A percentile compares a stretch with the other conserved stretches of the same genome.
These are phyloP conservation scores for Nitzschia palea DNA, from an alignment of 108 stramenopile genomes.

Conservation along the genomic window DNA sequence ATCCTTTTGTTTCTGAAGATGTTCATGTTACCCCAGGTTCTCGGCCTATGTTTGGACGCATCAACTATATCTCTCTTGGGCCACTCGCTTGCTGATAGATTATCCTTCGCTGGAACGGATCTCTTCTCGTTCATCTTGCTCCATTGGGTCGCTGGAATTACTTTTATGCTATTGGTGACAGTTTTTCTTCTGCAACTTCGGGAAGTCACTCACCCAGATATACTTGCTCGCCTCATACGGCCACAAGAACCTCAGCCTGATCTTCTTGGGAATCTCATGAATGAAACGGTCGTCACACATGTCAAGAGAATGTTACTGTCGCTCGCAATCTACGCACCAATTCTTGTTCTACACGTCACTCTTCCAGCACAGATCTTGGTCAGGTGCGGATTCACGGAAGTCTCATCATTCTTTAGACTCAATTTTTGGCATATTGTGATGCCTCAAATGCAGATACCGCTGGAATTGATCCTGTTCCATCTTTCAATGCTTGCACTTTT, in stretches of 20 bases:
- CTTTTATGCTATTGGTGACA: constrained; percentile 97
- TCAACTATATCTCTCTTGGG: constrained; percentile 69
- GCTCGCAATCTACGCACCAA: constrained; percentile 63
- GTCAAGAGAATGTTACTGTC: constrained; percentile 83
- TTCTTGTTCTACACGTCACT: constrained; percentile 68
- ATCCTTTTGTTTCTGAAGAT: constrained; percentile 89
- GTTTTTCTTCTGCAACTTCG: constrained; percentile 91
- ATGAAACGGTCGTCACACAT: constrained; percentile 84
- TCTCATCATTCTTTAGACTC: constrained; percentile 59
- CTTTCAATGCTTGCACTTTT: constrained; percentile 87
- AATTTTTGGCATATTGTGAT: constrained; percentile 79
- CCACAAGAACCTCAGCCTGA: constrained; percentile 98
- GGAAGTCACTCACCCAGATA: constrained; percentile 92
- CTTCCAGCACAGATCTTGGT: constrained; percentile 57
- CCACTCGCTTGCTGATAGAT: constrained; percentile 45
- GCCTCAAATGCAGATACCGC: constrained; percentile 89
- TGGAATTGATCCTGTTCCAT: constrained; percentile 91
- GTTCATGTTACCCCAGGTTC: constrained; percentile 71
- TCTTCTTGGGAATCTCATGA: constrained; percentile 89
- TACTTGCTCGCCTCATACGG: constrained; percentile 84
- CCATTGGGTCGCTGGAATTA: constrained; percentile 94
- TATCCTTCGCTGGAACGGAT: constrained; percentile 68
- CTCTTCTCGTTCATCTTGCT: constrained; percentile 73
- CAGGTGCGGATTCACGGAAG: constrained; percentile 31
- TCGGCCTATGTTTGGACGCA: constrained; percentile 77